Evolutionary conservation across 306 rosid species (phyloP), one percentile per base, ranked within the genome.

Genomic region (Lathyrus oleraceus): DNA sequence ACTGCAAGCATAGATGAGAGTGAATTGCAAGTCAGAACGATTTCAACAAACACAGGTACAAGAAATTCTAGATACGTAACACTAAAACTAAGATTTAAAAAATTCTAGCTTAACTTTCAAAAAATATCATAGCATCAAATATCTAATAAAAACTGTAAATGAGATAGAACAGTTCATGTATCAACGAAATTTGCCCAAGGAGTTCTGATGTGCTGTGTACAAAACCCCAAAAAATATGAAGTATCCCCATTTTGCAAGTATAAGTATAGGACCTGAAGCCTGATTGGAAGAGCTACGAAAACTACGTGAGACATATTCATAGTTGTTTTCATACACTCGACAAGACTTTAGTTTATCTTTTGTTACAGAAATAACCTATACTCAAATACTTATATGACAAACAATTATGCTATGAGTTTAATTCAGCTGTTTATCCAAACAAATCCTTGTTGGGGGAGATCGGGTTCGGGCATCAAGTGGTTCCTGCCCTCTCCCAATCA

Each of bases 1-100:
- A 81, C 99, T 95, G 81, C 70, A 85, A 79, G 67, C 61, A 57
- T 59, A 66, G 40, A 68, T 4, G 32, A 36, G 16, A 36, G 28
- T 19, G 52, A 62, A 21, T 54, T 25, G 6, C 65, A 61, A 14
- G 71, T 82, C 75, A 77, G 71, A 78, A 70, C 0, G n/a, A 74
- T 35, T 35, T 51, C 64, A 69, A 56, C 60, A 71, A 52, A 76
- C 64, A 12, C 15, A 47, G 23, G 38, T 43, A 39, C 54, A 21
- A 61, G 60, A 21, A 4, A 6, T 35, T 9, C 14, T 15, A 42
- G 14, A 42, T 30, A 36, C 43, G 12, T 17, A 69, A 67, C 43
- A 75, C 21, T 2, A 8, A 64, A 21, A 56, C 8, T 54, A 5
- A 19, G 45, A 60, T 0, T 2, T 8, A 45, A 44, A 30, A 14